phyloP scores from a whole-genome alignment of 2,329 filamentous ascomycete genomes.

The Bipolaris oryzae region DNA sequence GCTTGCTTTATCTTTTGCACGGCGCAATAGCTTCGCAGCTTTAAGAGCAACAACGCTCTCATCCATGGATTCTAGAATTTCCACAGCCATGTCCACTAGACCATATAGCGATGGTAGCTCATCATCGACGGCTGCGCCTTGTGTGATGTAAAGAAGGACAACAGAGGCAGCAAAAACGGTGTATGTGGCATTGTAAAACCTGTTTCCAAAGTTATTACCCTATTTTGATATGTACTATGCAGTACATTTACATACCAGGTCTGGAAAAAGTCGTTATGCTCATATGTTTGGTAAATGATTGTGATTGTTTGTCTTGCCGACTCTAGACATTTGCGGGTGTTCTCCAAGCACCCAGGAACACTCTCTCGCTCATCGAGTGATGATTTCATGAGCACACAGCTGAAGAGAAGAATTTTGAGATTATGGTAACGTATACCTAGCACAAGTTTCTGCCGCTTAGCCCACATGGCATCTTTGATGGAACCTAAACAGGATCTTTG shows the following conservation, averaged over 20 bases:
- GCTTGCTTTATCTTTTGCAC: not conserved
- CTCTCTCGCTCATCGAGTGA: not conserved
- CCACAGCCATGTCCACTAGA: not conserved
- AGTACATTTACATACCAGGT: not conserved
- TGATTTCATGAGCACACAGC: not conserved
- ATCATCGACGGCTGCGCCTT: not conserved
- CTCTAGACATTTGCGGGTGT: not conserved
- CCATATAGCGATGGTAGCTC: not conserved
- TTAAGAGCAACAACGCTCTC: not conserved
- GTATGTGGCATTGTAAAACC: not conserved
- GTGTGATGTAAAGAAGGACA: not conserved
- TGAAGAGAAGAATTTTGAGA: not conserved
- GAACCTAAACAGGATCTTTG: not conserved
- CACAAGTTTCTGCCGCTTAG: not conserved
- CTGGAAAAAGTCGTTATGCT: not conserved
- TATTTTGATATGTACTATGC: not conserved
- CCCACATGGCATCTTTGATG: not conserved
- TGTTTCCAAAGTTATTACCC: not conserved
- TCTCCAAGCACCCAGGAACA: not conserved
- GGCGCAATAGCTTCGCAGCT: not conserved
- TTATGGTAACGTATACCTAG: not conserved
- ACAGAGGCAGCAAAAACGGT: not conserved
- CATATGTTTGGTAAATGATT: not conserved
- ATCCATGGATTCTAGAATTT: not conserved
- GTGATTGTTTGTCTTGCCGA: not conserved